phyloP scores from a whole-genome alignment of 108 stramenopile species.

The Craspedostauros australis region DNA sequence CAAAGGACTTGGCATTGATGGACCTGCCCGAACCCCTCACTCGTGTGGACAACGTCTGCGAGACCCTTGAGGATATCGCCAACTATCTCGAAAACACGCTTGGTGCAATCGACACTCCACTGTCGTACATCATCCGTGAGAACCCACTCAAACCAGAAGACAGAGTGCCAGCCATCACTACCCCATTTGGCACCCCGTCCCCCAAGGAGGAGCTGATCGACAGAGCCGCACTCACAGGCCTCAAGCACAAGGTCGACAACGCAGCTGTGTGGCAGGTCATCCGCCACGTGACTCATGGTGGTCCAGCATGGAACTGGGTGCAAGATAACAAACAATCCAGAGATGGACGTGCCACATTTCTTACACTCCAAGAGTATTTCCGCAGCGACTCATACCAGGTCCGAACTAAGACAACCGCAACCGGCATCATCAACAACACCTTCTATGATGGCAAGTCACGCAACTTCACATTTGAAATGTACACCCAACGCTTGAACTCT shows the following conservation, averaged over 20 bases:
- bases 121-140: too few species aligned
- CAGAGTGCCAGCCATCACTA: too few species aligned
- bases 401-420: background rate
- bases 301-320: slow-evolving; percentile 16
- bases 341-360: slow-evolving; percentile 25
- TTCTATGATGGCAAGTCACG: slow-evolving; percentile 8
- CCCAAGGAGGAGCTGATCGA: slow-evolving; percentile 13
- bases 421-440: background rate
- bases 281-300: slow-evolving; percentile 15
- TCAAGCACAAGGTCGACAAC: slow-evolving; percentile 11
- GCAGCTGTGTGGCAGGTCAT: slow-evolving; percentile 6
- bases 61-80: too few species aligned
- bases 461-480: slow-evolving; percentile 21
- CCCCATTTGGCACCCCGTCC: slow-evolving; percentile 1
- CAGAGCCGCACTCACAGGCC: slow-evolving; percentile 5
- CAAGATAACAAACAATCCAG: background rate
- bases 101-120: too few species aligned
- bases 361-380: slow-evolving; percentile 14
- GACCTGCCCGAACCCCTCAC: too few species aligned
- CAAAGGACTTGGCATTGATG: too few species aligned
- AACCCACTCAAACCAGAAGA: too few species aligned
- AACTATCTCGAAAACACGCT: too few species aligned
- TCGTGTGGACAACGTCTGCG: too few species aligned
- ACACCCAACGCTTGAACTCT: background rate
- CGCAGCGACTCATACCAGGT: slow-evolving; percentile 1